phyloP scores from a whole-genome alignment of 306 rosid species.

The Begonia masoniana region DNA sequence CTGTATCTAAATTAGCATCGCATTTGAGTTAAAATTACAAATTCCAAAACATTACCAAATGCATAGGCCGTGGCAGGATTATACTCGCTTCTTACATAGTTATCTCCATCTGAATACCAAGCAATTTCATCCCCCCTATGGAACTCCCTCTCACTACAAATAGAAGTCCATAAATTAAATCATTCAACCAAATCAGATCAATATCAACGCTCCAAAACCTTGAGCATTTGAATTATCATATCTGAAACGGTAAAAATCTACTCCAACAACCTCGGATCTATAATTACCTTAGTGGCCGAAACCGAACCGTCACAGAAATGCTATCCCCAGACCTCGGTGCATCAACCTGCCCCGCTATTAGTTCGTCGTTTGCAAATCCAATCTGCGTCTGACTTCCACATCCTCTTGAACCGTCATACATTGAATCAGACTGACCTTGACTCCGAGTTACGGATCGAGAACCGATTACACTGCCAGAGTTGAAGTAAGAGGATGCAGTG shows the following conservation, averaged over 20 bases:
- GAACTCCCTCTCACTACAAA: slow-evolving; percentile 92
- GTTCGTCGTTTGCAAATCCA: slow-evolving; percentile 56
- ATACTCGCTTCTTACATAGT: slow-evolving; percentile 77
- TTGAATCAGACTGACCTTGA: slow-evolving; percentile 59
- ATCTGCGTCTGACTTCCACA: slow-evolving; percentile 44
- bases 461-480: slow-evolving; percentile 43
- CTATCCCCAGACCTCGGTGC: slow-evolving; percentile 65
- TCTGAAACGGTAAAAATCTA: slow-evolving; percentile 22
- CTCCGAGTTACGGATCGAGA: slow-evolving; percentile 79
- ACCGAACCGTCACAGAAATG: slow-evolving; percentile 97
- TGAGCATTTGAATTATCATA: slow-evolving; percentile 14
- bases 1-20: neutral
- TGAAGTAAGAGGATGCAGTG: slow-evolving; percentile 62
- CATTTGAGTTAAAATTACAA: slow-evolving; percentile 1
- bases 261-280: slow-evolving; percentile 49
- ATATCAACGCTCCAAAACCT: slow-evolving; percentile 14
- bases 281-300: slow-evolving; percentile 86
- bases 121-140: slow-evolving; percentile 89
- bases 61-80: slow-evolving; percentile 92
- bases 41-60: slow-evolving; percentile 45
- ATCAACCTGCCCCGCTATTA: slow-evolving; percentile 45
- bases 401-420: slow-evolving; percentile 29
- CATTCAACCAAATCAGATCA: slow-evolving; percentile 20
- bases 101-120: slow-evolving; percentile 96
- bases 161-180: slow-evolving; percentile 18